These are phyloP conservation scores for Bolboschoenoplectus hybrid DNA, from an alignment of 202 grass and related monocot species.

Conservation along the genomic window DNA sequence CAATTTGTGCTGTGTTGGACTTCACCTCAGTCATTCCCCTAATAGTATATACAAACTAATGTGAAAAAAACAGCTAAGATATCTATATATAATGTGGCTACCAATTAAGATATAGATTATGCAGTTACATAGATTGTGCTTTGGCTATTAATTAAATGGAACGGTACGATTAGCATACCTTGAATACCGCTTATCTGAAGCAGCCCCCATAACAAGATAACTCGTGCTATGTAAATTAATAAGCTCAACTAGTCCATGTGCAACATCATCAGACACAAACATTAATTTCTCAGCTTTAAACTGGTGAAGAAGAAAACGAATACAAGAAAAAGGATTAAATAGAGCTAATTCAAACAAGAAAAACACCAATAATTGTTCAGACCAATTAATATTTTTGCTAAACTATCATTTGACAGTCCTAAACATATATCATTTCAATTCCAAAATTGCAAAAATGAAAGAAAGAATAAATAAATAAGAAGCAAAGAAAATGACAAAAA, in stretches of 20 bases:
- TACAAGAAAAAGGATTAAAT: neutral
- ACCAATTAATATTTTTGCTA: neutral
- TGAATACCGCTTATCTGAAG: conserved; percentile 22
- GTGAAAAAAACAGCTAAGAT: neutral
- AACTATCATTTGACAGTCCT: neutral
- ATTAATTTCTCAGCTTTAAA: conserved; percentile 23
- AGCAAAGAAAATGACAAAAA: neutral
- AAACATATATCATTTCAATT: neutral
- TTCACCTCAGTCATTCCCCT: conserved; percentile 73
- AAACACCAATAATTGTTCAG: neutral
- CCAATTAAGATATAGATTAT: neutral
- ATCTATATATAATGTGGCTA: no score
- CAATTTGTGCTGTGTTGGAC: conserved; percentile 50
- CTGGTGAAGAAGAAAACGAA: conserved; percentile 11
- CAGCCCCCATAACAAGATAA: conserved; percentile 34
- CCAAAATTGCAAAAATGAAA: neutral
- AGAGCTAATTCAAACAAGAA: neutral
- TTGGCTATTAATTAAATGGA: neutral
- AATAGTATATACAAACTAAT: conserved; percentile 10
- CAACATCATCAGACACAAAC: conserved; percentile 23
- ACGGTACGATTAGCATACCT: neutral
- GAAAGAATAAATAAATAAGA: neutral
- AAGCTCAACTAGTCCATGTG: conserved; percentile 32
- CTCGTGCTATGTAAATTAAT: conserved; percentile 18
- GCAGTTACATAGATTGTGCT: neutral